Evolutionary conservation across 208 protist species (phyloP), one percentile per base, ranked within the genome.

Genomic region (Crithidia fasciculata): DNA sequence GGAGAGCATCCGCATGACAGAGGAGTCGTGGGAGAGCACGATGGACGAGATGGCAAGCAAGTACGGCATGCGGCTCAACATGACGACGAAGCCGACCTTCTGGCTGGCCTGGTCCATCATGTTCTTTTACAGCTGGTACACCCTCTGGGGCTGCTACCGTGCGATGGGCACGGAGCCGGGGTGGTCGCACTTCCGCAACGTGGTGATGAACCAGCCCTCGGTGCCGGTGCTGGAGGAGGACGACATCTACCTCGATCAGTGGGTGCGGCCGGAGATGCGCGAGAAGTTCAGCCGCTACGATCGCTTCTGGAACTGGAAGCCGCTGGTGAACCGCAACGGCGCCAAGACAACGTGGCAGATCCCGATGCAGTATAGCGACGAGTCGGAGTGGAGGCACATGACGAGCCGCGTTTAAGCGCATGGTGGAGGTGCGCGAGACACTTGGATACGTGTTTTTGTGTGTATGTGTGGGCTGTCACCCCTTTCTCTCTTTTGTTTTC

Each of bases 381-480:
- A 87, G 77, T 94, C 88, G 15, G 89, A 96, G 83, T 96, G 92
- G 92, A 83, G 78, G 75, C 92, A 96, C 87, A 96, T 96, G 92
- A 94, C 86, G 5, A 95, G 92, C 78, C 53, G 74, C 49, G 69
- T 83, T 70, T 96, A 89, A 49, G n/a, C 5, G 58, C 8, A 69
- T 12, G 44, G 7, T 0, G 5, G 37, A 56, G 8, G 8, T 3
- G 18, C 18, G 4, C 13, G 5, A 5, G 2, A 5, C 9, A 10
- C 19, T 40, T 16, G 39, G 3, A 53, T 0, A 40, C 0, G 60
- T 8, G 2, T 9, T 56, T 67, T 41, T 44, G 37, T 72, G 36
- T 74, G 50, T 74, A 37, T 61, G 12, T 61, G 12, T 28, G 28
- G 28, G 28, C 28, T 28, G 28, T 28, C 28, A 1, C 28, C 0